A percentile compares a stretch with the other conserved stretches of the same genome.
These are phyloP conservation scores for Leptographium procerum DNA, from an alignment of 2,329 filamentous ascomycete species.

Conservation along the genomic window DNA sequence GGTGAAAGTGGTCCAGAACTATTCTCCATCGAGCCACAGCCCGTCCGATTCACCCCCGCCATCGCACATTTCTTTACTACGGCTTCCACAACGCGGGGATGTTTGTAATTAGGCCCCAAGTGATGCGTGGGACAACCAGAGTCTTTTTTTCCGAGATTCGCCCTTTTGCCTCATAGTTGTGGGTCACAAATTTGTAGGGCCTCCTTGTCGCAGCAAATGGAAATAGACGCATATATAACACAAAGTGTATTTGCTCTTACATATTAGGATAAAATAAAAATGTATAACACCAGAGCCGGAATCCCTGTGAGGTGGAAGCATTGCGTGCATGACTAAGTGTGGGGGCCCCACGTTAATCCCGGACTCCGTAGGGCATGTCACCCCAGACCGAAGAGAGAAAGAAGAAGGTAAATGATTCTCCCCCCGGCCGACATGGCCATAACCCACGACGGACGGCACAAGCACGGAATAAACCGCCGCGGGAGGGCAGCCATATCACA, in stretches of 20 bases:
- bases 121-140: background rate
- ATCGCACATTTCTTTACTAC: background rate
- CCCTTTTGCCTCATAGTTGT: background rate
- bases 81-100: background rate
- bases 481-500: no score
- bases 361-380: background rate
- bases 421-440: background rate
- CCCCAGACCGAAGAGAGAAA: background rate
- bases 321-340: background rate
- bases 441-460: background rate
- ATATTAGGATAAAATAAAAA: background rate
- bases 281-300: background rate
- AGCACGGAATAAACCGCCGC: no score
- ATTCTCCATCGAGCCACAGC: background rate
- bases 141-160: background rate
- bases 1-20: background rate
- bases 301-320: background rate
- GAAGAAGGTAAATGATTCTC: background rate
- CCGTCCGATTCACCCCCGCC: background rate
- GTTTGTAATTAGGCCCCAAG: background rate
- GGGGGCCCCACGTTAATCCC: background rate
- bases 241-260: background rate
- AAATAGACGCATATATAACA: background rate
- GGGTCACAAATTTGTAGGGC: background rate
- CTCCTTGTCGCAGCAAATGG: background rate